Evolutionary conservation across 164 flowering plant species (phyloP).

Genomic region (Sextonia rubra): DNA sequence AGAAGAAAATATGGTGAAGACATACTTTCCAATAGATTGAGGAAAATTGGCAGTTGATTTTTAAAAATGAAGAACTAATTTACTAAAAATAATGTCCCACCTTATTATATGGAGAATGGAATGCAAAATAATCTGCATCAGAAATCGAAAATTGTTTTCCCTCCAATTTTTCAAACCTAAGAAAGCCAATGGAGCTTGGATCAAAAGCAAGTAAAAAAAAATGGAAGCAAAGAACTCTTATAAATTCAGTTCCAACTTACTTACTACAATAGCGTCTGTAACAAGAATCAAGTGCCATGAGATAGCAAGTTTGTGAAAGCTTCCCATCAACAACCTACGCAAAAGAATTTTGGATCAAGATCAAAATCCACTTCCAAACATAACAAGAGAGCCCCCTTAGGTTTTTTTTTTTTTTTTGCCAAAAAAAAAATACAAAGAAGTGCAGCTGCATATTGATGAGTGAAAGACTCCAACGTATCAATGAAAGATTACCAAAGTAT

Average conservation of each 20-base stretch:
- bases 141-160: slow-evolving; percentile 72
- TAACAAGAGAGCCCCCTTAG: background rate
- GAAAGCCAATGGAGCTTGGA: slow-evolving; percentile 2
- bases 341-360: slow-evolving; percentile 1
- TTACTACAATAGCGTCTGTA: slow-evolving; percentile 63
- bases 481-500: background rate
- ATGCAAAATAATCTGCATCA: slow-evolving; percentile 66
- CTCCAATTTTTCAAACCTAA: slow-evolving; percentile 80
- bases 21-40: background rate
- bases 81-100: slow-evolving; percentile 13
- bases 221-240: background rate
- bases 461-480: too few species aligned
- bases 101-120: slow-evolving; percentile 43
- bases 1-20: background rate
- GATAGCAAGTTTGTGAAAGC: slow-evolving; percentile 65
- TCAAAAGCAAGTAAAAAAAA: background rate
- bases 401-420: too few species aligned
- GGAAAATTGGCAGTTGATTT: too few species aligned
- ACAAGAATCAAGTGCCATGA: slow-evolving; percentile 95
- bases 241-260: slow-evolving; percentile 35
- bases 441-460: too few species aligned
- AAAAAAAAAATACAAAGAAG: too few species aligned
- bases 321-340: slow-evolving; percentile 39
- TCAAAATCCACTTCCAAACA: background rate
- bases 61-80: background rate